Percentiles rank a stretch among this genome's conserved stretches.
phyloP scores from a whole-genome alignment of 257 asterid genomes.

The Knoxia roxburghii region DNA sequence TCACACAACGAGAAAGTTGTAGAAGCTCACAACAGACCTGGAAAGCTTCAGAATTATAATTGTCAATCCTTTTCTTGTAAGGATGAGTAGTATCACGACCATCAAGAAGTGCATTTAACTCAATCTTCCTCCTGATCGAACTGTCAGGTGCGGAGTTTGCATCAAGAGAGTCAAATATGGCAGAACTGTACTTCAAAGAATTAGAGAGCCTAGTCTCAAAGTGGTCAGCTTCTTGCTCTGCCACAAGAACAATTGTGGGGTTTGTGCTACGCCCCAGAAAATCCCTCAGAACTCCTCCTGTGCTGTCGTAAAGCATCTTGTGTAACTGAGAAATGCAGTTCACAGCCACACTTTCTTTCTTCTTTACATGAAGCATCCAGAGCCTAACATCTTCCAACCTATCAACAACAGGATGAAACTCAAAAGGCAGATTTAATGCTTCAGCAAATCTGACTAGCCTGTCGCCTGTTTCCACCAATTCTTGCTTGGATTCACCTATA shows the following conservation, averaged over 20 bases:
- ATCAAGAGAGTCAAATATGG: slow-evolving; percentile 68
- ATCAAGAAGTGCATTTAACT: slow-evolving; percentile 42
- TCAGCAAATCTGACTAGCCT: slow-evolving; percentile 73
- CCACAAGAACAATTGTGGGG: slow-evolving; percentile 51
- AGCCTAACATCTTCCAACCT: slow-evolving; percentile 87
- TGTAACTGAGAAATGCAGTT: slow-evolving; percentile 80
- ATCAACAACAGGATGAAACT: slow-evolving; percentile 91
- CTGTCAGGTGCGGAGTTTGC: slow-evolving; percentile 50
- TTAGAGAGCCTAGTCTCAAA: slow-evolving; percentile 52
- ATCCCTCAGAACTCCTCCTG: slow-evolving; percentile 46
- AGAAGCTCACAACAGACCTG: slow-evolving; percentile 45
- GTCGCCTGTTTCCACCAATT: slow-evolving; percentile 71
- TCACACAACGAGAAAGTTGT: slow-evolving; percentile 10
- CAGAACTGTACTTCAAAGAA: slow-evolving; percentile 65
- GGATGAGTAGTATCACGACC: slow-evolving; percentile 47
- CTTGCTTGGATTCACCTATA: slow-evolving; percentile 86
- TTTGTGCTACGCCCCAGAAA: slow-evolving; percentile 78
- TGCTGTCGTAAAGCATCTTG: slow-evolving; percentile 61
- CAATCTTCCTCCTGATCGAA: slow-evolving; percentile 51
- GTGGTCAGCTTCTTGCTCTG: slow-evolving; percentile 85
- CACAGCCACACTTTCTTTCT: slow-evolving; percentile 66
- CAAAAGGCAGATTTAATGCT: slow-evolving; percentile 56
- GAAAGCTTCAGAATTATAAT: slow-evolving; percentile 58
- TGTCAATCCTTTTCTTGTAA: slow-evolving; percentile 69
- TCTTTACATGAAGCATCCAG: slow-evolving; percentile 99